Conservation (phyloP, 2,329 filamentous ascomycete genomes). For the Xylariales sp. region DNA sequence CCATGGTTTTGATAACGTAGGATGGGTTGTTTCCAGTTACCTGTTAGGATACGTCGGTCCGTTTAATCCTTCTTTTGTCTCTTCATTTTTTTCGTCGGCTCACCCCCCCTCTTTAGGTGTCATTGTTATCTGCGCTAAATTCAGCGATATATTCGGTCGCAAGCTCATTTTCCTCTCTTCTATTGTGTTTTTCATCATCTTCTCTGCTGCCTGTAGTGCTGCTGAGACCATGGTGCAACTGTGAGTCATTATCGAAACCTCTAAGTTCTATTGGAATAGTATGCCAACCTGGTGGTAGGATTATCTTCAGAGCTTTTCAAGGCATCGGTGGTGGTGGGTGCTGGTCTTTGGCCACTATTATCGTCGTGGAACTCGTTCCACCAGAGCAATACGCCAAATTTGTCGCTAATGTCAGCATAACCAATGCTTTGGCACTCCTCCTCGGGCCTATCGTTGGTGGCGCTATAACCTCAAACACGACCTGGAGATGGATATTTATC, state of each 20-base stretch:
- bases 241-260: slow-evolving; percentile 53
- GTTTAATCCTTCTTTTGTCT: neutral
- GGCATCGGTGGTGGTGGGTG: slow-evolving; percentile 39
- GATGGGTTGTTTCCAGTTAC: slow-evolving; percentile 41
- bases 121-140: slow-evolving; percentile 71
- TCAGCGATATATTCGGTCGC: slow-evolving; percentile 77
- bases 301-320: slow-evolving; percentile 36
- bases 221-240: slow-evolving; percentile 73
- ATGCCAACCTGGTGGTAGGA: slow-evolving; percentile 20
- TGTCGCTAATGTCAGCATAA: slow-evolving; percentile 29
- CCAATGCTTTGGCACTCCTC: slow-evolving; percentile 32
- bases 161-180: slow-evolving; percentile 65
- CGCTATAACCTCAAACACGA: slow-evolving; percentile 36
- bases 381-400: slow-evolving; percentile 35
- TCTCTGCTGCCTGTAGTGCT: slow-evolving; percentile 74
- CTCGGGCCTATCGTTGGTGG: slow-evolving; percentile 44
- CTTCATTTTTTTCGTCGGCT: neutral
- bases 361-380: slow-evolving; percentile 40
- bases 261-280: neutral
- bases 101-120: slow-evolving; percentile 23
- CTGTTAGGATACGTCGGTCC: slow-evolving; percentile 39
- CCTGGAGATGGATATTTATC: slow-evolving; percentile 46
- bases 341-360: slow-evolving; percentile 35
- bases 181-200: slow-evolving; percentile 72
- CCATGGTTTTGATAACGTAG: slow-evolving; percentile 25